Evolutionary conservation across 2,329 filamentous ascomycete species (phyloP), one percentile per base, ranked within the genome.

Genomic region (Xenoacremonium recifei): DNA sequence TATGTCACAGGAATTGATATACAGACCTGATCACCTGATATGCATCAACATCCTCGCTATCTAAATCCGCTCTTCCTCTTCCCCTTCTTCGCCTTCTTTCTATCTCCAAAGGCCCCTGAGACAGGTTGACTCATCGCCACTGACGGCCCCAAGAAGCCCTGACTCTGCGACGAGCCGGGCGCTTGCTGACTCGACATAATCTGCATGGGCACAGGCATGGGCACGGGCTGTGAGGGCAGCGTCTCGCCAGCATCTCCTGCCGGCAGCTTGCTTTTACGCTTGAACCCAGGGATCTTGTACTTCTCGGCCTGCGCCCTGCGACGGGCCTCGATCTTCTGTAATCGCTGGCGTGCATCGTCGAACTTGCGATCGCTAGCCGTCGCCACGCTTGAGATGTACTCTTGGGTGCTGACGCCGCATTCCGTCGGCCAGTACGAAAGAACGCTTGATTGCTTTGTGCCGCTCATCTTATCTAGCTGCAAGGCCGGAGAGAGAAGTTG

Each of bases 111-210:
- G 4, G 59, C 49, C 3, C 75, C 75, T n/a, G 63, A 44, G 12
- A 70, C 54, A 9, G 70, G 67, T 51, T 75, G 72, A 38, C 72
- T 74, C 65, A 72, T 73, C n/a, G 64, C 60, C 39, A 64, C 47
- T 3, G 56, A 54, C n/a, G 63, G 55, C 30, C 57, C 53, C 11
- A 55, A 40, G 2, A 52, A 38, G 2, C 49, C 56, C 29, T 63
- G 57, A 25, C 55, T 60, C 53, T 69, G 68, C 18, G 63, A 65
- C 18, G 64, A 69, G 37, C 47, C 54, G 2, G 59, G 59, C 6
- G 50, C 59, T 37, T 53, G 54, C 44, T 68, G 66, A 35, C 66
- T 68, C 10, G 65, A 68, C 66, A 67, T 60, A 42, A 52, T 48
- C 17, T 63, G 60, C 23, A 51, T 46, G 5, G 57, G 52, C 4